phyloP scores from a whole-genome alignment of 352 stramenopile species.

The Phytophthora sojae region DNA sequence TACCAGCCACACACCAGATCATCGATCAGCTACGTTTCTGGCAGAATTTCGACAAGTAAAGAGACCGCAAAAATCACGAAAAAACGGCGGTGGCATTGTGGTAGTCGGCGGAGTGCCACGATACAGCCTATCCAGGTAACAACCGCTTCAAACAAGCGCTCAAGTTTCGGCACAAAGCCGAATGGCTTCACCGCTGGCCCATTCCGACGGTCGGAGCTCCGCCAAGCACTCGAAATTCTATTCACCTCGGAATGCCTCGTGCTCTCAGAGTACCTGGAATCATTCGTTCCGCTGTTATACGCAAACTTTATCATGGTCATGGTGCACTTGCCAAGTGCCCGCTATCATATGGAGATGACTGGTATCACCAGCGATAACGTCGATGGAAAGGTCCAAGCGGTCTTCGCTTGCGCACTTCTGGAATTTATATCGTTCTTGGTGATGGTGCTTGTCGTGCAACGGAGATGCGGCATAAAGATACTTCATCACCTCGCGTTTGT shows the following conservation, averaged over 20 bases:
- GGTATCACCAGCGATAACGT: slow-evolving; percentile 8
- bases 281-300: slow-evolving; percentile 38
- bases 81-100: not conserved
- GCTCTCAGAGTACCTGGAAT: slow-evolving; percentile 39
- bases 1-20: not conserved
- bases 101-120: not conserved
- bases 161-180: not conserved
- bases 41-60: not conserved
- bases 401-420: not conserved
- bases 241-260: slow-evolving; percentile 40
- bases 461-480: slow-evolving; percentile 13
- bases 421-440: not conserved
- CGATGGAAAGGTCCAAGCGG: not conserved
- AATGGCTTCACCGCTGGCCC: not conserved
- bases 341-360: slow-evolving; percentile 35
- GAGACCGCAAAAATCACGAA: not conserved
- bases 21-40: not conserved
- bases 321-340: slow-evolving; percentile 21
- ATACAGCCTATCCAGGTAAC: not conserved
- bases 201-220: slow-evolving; percentile 4
- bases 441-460: not conserved
- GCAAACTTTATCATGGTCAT: slow-evolving; percentile 14
- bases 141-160: not conserved
- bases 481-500: slow-evolving; percentile 40
- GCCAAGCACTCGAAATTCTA: slow-evolving; percentile 10